These are phyloP conservation scores for Phytophthora aleatoria DNA, from an alignment of 352 stramenopile genomes.

Conservation along the genomic window DNA sequence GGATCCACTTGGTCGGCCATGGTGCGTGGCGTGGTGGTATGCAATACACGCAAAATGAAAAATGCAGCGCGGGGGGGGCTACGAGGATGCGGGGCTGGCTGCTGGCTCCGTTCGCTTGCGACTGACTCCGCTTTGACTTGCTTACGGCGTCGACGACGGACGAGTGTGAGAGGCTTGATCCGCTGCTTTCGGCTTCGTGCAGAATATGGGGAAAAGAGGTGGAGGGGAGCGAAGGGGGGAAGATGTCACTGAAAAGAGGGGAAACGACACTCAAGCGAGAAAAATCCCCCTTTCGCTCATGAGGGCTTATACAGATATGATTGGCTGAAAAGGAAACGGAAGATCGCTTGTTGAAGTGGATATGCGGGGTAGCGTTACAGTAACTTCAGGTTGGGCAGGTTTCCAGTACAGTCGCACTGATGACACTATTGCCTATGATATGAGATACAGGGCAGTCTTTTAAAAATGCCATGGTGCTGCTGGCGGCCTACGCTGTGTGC, in stretches of 20 bases:
- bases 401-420: too few species aligned
- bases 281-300: conserved; percentile 13
- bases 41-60: conserved; percentile 58
- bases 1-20: conserved; percentile 80
- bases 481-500: too few species aligned
- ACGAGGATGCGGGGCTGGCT: conserved; percentile 10
- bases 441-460: too few species aligned
- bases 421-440: too few species aligned
- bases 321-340: conserved; percentile 21
- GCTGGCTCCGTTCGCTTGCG: conserved; percentile 1
- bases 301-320: conserved; percentile 2
- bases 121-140: conserved; percentile 14
- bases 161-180: conserved; percentile 21
- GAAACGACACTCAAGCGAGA: conserved; percentile 14
- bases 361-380: too few species aligned
- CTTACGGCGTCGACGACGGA: conserved; percentile 9
- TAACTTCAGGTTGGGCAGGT: too few species aligned
- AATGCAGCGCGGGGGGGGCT: conserved; percentile 37
- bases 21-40: conserved; percentile 28
- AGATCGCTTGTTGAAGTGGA: conserved; percentile 9
- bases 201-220: conserved; percentile 27
- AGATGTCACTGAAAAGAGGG: conserved; percentile 15
- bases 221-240: conserved; percentile 26
- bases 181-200: conserved; percentile 29
- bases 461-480: too few species aligned